Evolutionary conservation across 331 rosid genomes (phyloP).

Genomic region (Saraca asoca): DNA sequence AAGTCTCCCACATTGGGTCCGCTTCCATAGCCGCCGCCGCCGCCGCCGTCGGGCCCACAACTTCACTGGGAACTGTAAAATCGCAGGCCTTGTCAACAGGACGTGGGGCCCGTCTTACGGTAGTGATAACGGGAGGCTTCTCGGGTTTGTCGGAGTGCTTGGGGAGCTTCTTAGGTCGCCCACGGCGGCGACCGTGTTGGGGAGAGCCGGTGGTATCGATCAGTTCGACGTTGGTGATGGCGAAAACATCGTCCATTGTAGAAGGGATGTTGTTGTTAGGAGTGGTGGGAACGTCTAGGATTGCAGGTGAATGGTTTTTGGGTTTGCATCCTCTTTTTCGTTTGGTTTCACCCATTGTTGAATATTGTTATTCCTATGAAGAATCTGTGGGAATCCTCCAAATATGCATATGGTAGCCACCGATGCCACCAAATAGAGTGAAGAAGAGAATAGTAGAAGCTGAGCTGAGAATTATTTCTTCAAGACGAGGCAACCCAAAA

Average conservation of each 20-base stretch:
- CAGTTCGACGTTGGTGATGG: constrained; percentile 60
- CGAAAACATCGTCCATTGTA: constrained; percentile 57
- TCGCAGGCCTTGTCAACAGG: constrained; percentile 45
- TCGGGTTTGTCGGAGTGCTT: constrained; percentile 46
- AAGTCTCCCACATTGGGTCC: constrained; percentile 46
- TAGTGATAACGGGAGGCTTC: constrained; percentile 34
- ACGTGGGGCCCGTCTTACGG: constrained; percentile 48
- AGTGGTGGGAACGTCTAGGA: constrained; percentile 56
- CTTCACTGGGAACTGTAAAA: constrained; percentile 38
- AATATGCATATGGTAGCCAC: too few relatives aligned
- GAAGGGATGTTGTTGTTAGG: constrained; percentile 26
- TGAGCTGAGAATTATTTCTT: too few relatives aligned
- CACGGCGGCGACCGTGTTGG: constrained; percentile 54
- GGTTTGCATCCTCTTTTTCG: constrained; percentile 85
- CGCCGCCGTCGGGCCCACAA: constrained; percentile 10
- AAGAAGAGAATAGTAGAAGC: too few relatives aligned
- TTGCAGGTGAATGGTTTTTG: constrained; percentile 56
- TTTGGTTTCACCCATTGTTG: constrained; percentile 42
- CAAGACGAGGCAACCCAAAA: too few relatives aligned
- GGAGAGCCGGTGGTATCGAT: constrained; percentile 51
- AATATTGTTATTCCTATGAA: not conserved
- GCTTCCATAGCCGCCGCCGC: constrained; percentile 33
- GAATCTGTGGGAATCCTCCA: not conserved
- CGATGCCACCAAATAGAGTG: too few relatives aligned
- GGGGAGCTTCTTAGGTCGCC: constrained; percentile 67